phyloP scores from a whole-genome alignment of 441 rosid species.

The Syzygium malaccense region DNA sequence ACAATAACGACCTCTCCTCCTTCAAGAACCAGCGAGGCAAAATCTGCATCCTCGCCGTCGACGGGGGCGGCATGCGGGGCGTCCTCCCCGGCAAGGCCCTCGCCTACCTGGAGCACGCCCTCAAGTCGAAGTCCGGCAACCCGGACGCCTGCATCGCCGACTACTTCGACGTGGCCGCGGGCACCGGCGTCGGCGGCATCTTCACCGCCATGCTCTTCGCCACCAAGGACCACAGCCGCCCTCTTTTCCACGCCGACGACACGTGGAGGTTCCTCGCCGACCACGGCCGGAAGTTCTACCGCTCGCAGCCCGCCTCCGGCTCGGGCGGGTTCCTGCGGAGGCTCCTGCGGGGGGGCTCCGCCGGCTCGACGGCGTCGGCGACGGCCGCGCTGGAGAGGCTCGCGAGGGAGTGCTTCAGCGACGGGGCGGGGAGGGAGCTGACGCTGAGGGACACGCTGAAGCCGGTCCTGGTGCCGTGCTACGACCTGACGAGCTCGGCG shows the following conservation, averaged over 20 bases:
- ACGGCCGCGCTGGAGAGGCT: slow-evolving; percentile 47
- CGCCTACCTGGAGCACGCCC: slow-evolving; percentile 65
- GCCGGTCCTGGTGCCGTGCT: slow-evolving; percentile 84
- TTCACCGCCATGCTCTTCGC: slow-evolving; percentile 86
- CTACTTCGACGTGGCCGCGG: slow-evolving; percentile 86
- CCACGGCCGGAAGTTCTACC: slow-evolving; percentile 56
- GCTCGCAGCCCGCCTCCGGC: slow-evolving; percentile 12
- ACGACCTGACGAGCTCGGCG: slow-evolving; percentile 73
- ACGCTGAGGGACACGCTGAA: slow-evolving; percentile 84
- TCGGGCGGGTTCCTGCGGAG: slow-evolving; percentile 35
- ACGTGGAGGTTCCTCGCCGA: slow-evolving; percentile 80
- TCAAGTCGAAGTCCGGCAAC: slow-evolving; percentile 73
- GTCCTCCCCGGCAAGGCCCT: slow-evolving; percentile 77
- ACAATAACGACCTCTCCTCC: slow-evolving; percentile 23
- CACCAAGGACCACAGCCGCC: slow-evolving; percentile 58
- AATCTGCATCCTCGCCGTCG: slow-evolving; percentile 71
- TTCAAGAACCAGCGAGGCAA: slow-evolving; percentile 88
- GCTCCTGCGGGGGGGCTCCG: slow-evolving; percentile 29
- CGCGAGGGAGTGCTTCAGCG: slow-evolving; percentile 59
- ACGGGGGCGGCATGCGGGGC: slow-evolving; percentile 86
- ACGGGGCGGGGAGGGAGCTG: slow-evolving; percentile 27
- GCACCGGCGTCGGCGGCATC: slow-evolving; percentile 83
- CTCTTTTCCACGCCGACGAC: slow-evolving; percentile 68
- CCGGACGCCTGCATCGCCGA: slow-evolving; percentile 85
- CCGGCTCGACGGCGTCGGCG: slow-evolving; percentile 26